Base-by-base conservation (phyloP, 768 basidiomycete genomes). In the Suillus placidus region DNA sequence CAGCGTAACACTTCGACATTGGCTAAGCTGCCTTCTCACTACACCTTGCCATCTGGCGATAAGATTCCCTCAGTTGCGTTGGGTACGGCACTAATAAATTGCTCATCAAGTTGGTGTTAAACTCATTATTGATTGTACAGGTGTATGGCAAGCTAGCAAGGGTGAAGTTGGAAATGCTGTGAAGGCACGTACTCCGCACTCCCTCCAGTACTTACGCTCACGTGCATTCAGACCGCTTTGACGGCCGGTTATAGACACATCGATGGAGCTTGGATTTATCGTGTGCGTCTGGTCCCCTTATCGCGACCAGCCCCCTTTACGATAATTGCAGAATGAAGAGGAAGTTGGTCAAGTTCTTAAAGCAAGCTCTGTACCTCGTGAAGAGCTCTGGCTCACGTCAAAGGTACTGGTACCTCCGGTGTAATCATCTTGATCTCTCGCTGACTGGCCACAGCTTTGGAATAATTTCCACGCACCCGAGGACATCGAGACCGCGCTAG, bases 401-500 rank as follows among this genome's bases (percentile, higher is more conserved):
- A 76, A 91, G 86, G 82, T 79, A 42, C 16, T 18, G 35, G 23
- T 65, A 26, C 12, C 35, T 26, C 34, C 47, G 2, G 9, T 35
- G 13, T n/a, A 32, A 20, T 18, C 4, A 23, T 7, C 42, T 30
- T 20, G 1, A 26, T 49, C 55, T 64, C 42, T 34, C 37, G 51
- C 34, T 64, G 23, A 14, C 40, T 9, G 12, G 4, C 30, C 38
- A 57, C 67, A 89, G 84, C 83, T 94, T n/a, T 91, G 88, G 88
- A 91, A 93, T 74, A 82, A 76, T 2, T 92, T 89, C 77, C 92
- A 94, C 71, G 80, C 83, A 4, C 92, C 92, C 0, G 86, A 89
- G 65, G 88, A 91, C 69, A 83, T 93, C 32, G 91, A 92, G 71
- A 70, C 83, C 1, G 82, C 81, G 13, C 80, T 93, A 10, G 88